These are phyloP conservation scores for Funneliformis geosporum DNA, from an alignment of 192 early-diverging fungal species.

Conservation along the genomic window DNA sequence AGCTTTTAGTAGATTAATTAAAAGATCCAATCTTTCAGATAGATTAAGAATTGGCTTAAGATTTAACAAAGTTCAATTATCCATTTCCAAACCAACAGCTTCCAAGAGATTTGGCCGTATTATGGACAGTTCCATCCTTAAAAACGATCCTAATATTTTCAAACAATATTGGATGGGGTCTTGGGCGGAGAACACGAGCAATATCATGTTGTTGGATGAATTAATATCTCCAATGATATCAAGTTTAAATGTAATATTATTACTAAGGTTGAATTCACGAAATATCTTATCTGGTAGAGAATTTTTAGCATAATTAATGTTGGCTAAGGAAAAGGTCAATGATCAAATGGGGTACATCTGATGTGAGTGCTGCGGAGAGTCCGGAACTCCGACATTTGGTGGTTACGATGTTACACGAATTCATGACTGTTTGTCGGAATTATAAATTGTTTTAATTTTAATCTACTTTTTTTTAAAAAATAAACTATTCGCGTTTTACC, in stretches of 20 bases:
- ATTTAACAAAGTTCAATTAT: background rate
- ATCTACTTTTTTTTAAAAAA: background rate
- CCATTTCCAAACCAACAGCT: background rate
- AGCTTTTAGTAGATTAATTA: background rate
- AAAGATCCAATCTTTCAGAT: background rate
- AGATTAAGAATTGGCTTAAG: background rate
- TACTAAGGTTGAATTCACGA: slow-evolving; percentile 5
- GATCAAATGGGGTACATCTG: background rate
- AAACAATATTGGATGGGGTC: background rate
- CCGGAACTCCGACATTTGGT: no score
- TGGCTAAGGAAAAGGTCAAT: background rate
- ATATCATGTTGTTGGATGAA: no score
- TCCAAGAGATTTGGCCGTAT: background rate
- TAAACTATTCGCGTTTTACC: background rate
- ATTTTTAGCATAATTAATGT: background rate
- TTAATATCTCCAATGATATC: background rate
- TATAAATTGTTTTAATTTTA: background rate
- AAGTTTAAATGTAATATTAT: background rate
- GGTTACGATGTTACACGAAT: no score
- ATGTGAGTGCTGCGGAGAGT: background rate
- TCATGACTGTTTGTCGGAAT: no score
- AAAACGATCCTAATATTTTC: slow-evolving; percentile 14
- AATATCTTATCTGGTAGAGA: slow-evolving; percentile 8
- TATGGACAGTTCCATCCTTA: background rate
- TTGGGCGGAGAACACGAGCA: background rate